phyloP scores from a whole-genome alignment of 2,329 filamentous ascomycete genomes.

The Zymoseptoria tritici region DNA sequence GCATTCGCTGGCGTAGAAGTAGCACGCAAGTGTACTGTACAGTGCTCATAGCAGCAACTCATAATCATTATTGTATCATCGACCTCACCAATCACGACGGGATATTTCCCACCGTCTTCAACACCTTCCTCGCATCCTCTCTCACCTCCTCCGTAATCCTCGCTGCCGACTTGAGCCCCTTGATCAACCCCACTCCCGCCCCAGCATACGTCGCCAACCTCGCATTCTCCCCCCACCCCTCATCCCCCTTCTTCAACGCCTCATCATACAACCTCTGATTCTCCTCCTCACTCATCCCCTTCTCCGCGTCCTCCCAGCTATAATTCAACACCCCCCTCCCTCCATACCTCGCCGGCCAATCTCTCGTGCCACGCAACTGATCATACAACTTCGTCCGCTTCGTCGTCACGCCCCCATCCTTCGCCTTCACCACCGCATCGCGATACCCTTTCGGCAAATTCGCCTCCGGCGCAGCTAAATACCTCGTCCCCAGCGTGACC shows the following conservation, averaged over 20 bases:
- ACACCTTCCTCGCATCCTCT: slow-evolving; percentile 29
- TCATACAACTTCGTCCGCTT: slow-evolving; percentile 47
- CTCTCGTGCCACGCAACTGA: slow-evolving; percentile 47
- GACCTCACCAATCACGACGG: background rate
- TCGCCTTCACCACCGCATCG: slow-evolving; percentile 39
- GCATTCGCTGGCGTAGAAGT: background rate
- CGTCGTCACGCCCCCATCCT: slow-evolving; percentile 47
- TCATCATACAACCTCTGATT: slow-evolving; percentile 40
- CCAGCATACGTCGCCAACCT: slow-evolving; percentile 58
- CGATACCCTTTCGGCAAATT: slow-evolving; percentile 41
- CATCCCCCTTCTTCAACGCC: slow-evolving; percentile 45
- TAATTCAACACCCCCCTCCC: slow-evolving; percentile 52
- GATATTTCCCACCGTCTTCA: slow-evolving; percentile 16
- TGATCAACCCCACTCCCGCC: slow-evolving; percentile 53
- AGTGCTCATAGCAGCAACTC: background rate
- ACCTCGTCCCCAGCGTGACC: slow-evolving; percentile 56
- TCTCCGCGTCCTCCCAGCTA: slow-evolving; percentile 39
- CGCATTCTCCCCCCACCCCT: slow-evolving; percentile 46
- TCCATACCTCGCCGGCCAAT: slow-evolving; percentile 52
- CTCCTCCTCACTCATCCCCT: slow-evolving; percentile 36
- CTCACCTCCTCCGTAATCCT: slow-evolving; percentile 47
- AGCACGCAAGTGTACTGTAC: background rate
- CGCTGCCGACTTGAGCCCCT: slow-evolving; percentile 41
- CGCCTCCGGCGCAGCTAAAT: slow-evolving; percentile 48
- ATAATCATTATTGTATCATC: background rate